These are phyloP conservation scores for Xanthoconium purpureum DNA, from an alignment of 768 basidiomycete species.

Conservation along the genomic window DNA sequence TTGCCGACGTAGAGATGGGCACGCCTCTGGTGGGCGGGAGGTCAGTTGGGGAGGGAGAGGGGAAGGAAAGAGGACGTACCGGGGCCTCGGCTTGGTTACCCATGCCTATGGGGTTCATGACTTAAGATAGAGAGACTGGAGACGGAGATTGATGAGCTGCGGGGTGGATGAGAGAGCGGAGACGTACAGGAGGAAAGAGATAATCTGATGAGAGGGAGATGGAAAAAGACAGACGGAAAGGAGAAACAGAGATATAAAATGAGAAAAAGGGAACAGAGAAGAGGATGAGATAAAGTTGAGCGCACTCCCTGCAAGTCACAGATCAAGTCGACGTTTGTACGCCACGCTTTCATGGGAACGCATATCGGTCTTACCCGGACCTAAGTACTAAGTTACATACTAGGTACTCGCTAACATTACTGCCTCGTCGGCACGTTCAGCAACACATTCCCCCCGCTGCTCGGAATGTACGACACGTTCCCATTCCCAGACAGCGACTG, in stretches of 20 bases:
- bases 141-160: slow-evolving; percentile 14
- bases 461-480: slow-evolving; percentile 90
- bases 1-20: slow-evolving; percentile 99
- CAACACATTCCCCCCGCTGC: slow-evolving; percentile 74
- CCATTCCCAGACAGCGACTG: slow-evolving; percentile 73
- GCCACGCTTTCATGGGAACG: slow-evolving; percentile 27
- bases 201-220: slow-evolving; percentile 38
- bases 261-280: slow-evolving; percentile 30
- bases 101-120: slow-evolving; percentile 76
- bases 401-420: background rate
- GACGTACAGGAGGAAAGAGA: slow-evolving; percentile 37
- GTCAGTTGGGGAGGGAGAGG: background rate
- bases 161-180: slow-evolving; percentile 7
- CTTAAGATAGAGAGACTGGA: slow-evolving; percentile 42
- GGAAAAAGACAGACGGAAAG: slow-evolving; percentile 37
- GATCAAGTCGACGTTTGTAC: slow-evolving; percentile 21
- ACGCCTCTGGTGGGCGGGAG: slow-evolving; percentile 54
- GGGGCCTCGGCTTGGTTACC: slow-evolving; percentile 70
- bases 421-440: slow-evolving; percentile 69
- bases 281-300: slow-evolving; percentile 13
- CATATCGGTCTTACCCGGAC: slow-evolving; percentile 20
- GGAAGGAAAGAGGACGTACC: slow-evolving; percentile 41
- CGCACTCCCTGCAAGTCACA: slow-evolving; percentile 19
- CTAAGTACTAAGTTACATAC: background rate
- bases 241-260: slow-evolving; percentile 29